Percentiles rank a stretch among this genome's conserved stretches.
These are phyloP conservation scores for Veloporphyrellus conicus DNA, from an alignment of 1,284 basidiomycete species.

Conservation along the genomic window DNA sequence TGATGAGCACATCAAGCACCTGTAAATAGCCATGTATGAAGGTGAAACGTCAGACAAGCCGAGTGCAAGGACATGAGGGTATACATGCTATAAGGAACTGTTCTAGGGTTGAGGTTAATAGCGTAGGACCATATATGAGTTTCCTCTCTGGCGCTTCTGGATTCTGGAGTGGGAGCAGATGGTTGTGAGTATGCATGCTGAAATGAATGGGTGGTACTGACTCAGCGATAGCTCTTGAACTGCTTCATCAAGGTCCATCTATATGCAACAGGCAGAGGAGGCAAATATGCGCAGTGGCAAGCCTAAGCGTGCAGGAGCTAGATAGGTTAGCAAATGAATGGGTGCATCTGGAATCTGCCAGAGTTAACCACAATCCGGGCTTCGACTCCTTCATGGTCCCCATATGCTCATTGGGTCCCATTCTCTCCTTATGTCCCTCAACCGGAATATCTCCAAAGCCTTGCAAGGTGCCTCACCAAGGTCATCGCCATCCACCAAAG, in stretches of 20 bases:
- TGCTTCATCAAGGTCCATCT: constrained; percentile 65
- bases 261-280: constrained; percentile 37
- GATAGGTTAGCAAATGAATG: constrained; percentile 4
- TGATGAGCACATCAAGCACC: constrained; percentile 91
- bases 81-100: constrained; percentile 87
- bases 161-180: constrained; percentile 52
- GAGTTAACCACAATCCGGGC: constrained; percentile 24
- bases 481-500: constrained; percentile 23
- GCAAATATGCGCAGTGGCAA: constrained; percentile 37
- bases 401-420: not conserved
- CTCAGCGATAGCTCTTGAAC: constrained; percentile 98
- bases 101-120: constrained; percentile 91
- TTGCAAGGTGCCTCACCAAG: constrained; percentile 19
- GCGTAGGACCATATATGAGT: constrained; percentile 88
- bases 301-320: constrained; percentile 3
- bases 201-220: constrained; percentile 34
- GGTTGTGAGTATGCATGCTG: not conserved
- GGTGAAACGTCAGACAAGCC: not conserved
- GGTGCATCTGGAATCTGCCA: constrained; percentile 13
- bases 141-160: constrained; percentile 93
- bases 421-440: not conserved
- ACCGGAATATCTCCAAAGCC: constrained; percentile 25
- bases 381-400: constrained; percentile 20
- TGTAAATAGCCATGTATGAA: constrained; percentile 22
- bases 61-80: not conserved